Percentiles rank a stretch among this genome's conserved stretches.
These are phyloP conservation scores for Alloascoidea hylecoeti DNA, from an alignment of 805 yeast genomes.

Conservation along the genomic window DNA sequence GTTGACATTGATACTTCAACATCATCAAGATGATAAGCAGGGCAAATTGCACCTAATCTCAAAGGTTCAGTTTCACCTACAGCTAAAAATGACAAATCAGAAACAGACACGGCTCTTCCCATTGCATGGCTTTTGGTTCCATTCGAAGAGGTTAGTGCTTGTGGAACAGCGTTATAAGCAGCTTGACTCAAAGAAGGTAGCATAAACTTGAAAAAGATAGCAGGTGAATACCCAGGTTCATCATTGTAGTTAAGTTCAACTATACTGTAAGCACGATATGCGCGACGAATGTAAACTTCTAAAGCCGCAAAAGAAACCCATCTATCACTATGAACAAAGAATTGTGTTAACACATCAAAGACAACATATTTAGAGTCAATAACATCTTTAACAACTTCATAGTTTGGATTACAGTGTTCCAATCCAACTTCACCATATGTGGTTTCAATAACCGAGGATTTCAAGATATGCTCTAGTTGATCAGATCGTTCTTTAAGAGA, in stretches of 20 bases:
- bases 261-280: constrained; percentile 90
- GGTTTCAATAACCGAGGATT: constrained; percentile 80
- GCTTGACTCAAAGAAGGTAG: constrained; percentile 32
- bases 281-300: constrained; percentile 91
- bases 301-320: constrained; percentile 93
- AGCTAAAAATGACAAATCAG: constrained; percentile 80
- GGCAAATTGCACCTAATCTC: constrained; percentile 75
- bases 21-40: constrained; percentile 77
- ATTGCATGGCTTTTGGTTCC: constrained; percentile 19
- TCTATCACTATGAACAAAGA: constrained; percentile 69
- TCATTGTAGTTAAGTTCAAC: constrained; percentile 53
- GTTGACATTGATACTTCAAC: constrained; percentile 69
- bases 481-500: constrained; percentile 92
- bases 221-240: constrained; percentile 36
- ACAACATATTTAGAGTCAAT: constrained; percentile 94
- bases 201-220: constrained; percentile 80
- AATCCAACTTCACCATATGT: constrained; percentile 75
- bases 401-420: constrained; percentile 69
- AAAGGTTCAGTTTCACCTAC: constrained; percentile 49
- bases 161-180: constrained; percentile 6
- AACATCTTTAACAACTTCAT: constrained; percentile 72
- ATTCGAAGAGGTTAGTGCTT: constrained; percentile 24
- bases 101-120: constrained; percentile 85
- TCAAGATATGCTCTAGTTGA: constrained; percentile 91
- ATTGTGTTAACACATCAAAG: constrained; percentile 89